Conservation (phyloP, 2,329 filamentous ascomycete genomes). For the Cordyceps fumosorosea region DNA sequence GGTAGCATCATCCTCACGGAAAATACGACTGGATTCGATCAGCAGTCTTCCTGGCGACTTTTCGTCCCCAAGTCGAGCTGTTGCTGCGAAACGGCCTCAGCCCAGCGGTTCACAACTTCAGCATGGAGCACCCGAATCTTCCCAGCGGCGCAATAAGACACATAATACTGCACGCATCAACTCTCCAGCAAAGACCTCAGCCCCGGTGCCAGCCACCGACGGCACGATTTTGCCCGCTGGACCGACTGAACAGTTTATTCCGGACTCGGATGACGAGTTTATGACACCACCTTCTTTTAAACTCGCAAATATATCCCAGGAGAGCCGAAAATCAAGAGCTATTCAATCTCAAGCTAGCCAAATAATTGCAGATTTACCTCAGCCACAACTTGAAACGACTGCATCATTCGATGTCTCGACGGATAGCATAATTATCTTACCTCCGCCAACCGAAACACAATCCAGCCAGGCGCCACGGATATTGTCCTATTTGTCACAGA, state of each 20-base stretch:
- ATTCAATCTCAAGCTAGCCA: neutral
- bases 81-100: neutral
- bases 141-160: neutral
- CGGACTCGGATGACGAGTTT: slow-evolving; percentile 53
- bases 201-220: neutral
- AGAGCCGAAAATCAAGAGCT: neutral
- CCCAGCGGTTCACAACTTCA: neutral
- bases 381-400: slow-evolving; percentile 1
- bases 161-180: neutral
- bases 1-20: neutral
- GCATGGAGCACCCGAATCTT: slow-evolving; percentile 17
- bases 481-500: slow-evolving; percentile 24
- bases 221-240: neutral
- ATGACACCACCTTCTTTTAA: slow-evolving; percentile 35
- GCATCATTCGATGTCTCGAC: neutral
- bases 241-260: slow-evolving; percentile 34
- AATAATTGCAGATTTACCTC: neutral
- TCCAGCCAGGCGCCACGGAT: slow-evolving; percentile 24
- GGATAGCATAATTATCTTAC: neutral
- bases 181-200: too few species aligned
- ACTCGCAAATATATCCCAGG: slow-evolving; percentile 18
- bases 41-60: slow-evolving; percentile 1
- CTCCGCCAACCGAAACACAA: neutral
- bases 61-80: slow-evolving; percentile 10
- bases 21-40: neutral